These are phyloP conservation scores for Trichocladium uniseriatum DNA, from an alignment of 495 filamentous ascomycete species.

Conservation along the genomic window DNA sequence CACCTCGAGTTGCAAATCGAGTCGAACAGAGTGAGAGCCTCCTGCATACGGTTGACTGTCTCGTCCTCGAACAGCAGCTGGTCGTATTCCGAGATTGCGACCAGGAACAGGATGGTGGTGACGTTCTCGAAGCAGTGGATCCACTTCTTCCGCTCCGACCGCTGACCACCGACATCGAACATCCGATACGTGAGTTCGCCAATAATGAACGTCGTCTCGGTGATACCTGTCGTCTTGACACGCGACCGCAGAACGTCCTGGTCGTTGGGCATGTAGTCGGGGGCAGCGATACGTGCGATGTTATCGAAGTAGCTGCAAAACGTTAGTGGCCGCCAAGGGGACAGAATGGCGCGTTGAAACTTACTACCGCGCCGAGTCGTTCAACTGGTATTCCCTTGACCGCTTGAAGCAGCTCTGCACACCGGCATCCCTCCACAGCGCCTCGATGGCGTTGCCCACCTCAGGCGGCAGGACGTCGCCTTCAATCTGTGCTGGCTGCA, in stretches of 20 bases:
- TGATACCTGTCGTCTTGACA: conserved; percentile 99
- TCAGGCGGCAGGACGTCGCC: conserved; percentile 90
- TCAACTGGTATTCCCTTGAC: conserved; percentile 92
- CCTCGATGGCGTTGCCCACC: conserved; percentile 86
- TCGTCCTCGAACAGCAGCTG: conserved; percentile 95
- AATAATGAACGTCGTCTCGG: conserved; percentile 96
- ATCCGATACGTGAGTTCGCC: conserved; percentile 97
- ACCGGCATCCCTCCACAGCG: conserved; percentile 87
- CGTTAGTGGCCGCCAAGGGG: neutral
- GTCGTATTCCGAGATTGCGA: conserved; percentile 98
- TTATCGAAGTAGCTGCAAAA: conserved; percentile 84
- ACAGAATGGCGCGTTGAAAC: conserved; percentile 25
- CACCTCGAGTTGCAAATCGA: conserved; percentile 98
- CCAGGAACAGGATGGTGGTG: conserved; percentile 95
- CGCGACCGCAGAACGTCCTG: conserved; percentile 95
- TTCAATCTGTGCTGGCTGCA: conserved; percentile 91
- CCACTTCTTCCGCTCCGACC: conserved; percentile 99
- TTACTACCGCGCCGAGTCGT: conserved; percentile 97
- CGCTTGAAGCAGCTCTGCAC: conserved; percentile 94
- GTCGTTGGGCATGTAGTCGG: conserved; percentile 93
- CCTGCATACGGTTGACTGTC: conserved; percentile 97
- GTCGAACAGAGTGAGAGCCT: conserved; percentile 95
- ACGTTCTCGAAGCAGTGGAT: conserved; percentile 99
- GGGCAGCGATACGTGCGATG: conserved; percentile 80
- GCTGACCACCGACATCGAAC: conserved; percentile 98